Evolutionary conservation across 163 green algal genomes (phyloP).

Genomic region (Smithsoniella earleae): DNA sequence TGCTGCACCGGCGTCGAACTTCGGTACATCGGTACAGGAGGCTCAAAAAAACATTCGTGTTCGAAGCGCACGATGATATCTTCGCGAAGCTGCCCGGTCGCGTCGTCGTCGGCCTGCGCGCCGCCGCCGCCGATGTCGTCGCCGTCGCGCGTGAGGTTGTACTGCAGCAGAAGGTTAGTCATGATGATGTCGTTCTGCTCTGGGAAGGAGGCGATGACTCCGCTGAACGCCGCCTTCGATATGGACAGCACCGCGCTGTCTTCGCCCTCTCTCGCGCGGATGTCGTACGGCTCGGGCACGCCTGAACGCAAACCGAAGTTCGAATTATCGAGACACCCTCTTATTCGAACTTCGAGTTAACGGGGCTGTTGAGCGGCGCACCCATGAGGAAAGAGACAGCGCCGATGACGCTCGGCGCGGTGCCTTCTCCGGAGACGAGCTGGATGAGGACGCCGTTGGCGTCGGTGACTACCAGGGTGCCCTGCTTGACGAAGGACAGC

Average conservation of each 20-base stretch:
- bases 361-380: too few species aligned
- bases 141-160: neutral
- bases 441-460: neutral
- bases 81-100: neutral
- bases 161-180: neutral
- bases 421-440: neutral
- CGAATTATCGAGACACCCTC: too few species aligned
- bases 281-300: neutral
- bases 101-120: neutral
- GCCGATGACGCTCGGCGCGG: neutral
- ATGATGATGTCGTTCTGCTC: conserved; percentile 5
- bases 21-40: too few species aligned
- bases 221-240: neutral
- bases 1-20: too few species aligned
- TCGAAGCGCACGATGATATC: neutral
- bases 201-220: neutral
- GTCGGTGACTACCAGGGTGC: neutral
- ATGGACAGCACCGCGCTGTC: neutral
- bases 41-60: neutral
- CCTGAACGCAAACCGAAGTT: too few species aligned
- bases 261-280: neutral
- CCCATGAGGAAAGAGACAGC: neutral
- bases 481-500: neutral
- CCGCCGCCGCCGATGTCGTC: neutral
- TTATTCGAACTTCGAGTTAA: too few species aligned